Evolutionary conservation across 1,284 basidiomycete species (phyloP).

Genomic region (Cutaneotrichosporon dermatis): DNA sequence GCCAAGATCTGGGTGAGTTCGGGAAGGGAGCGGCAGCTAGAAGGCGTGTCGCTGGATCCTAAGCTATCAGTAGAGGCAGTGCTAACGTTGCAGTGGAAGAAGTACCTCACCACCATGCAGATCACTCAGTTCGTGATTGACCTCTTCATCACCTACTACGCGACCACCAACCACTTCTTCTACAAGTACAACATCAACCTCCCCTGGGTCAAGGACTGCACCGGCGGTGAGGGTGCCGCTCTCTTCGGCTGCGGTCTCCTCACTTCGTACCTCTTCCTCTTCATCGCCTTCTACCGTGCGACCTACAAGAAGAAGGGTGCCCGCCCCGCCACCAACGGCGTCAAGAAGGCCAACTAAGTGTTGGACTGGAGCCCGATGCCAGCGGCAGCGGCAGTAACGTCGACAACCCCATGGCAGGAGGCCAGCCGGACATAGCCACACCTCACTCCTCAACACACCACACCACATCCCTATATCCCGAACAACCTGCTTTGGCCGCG

Average conservation of each 20-base stretch:
- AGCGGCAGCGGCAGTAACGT: neutral
- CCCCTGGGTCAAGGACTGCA: constrained; percentile 73
- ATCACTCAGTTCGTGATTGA: constrained; percentile 93
- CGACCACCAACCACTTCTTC: constrained; percentile 80
- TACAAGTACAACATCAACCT: constrained; percentile 60
- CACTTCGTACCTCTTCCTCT: constrained; percentile 81
- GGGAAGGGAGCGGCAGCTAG: no score
- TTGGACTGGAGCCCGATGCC: neutral
- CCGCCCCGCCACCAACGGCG: constrained; percentile 12
- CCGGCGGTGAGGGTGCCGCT: constrained; percentile 83
- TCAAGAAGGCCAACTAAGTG: constrained; percentile 23
- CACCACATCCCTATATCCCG: neutral
- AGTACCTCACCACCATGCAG: constrained; percentile 91
- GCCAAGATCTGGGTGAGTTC: constrained; percentile 82
- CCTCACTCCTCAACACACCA: neutral
- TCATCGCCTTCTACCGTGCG: constrained; percentile 60
- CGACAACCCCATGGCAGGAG: neutral
- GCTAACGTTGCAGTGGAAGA: constrained; percentile 71
- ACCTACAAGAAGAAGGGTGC: constrained; percentile 44
- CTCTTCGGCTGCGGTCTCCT: constrained; percentile 82
- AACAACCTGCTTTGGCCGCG: constrained; percentile 16
- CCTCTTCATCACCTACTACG: constrained; percentile 83
- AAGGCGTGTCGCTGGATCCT: neutral
- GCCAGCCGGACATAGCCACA: neutral
- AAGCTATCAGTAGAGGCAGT: neutral